Evolutionary conservation across 192 early-diverging fungal species (phyloP), one percentile per base, ranked within the genome.

Genomic region (Neocallimastix lanati): DNA sequence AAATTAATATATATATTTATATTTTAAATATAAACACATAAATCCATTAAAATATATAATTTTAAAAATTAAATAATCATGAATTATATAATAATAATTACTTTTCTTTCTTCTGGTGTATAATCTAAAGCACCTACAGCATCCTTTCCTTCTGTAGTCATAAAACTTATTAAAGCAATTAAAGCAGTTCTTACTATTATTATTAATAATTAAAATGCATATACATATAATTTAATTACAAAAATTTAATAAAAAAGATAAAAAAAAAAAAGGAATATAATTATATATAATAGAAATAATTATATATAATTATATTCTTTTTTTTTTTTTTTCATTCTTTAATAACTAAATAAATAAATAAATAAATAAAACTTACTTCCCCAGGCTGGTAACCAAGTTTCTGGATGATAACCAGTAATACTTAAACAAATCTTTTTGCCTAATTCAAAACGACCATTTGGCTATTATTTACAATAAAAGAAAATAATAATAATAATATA

Each of bases 361-460:
- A 29, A n/a, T 78, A 28, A 79, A 79, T 28, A 12, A n/a, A 28
- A 87, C 85, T 79, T 82, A 89, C 88, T 93, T 16, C 95, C 96
- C 97, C 97, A 99, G 15, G 96, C 94, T 11, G 97, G 97, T 80
- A 95, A 91, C 96, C 97, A 98, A 79, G 88, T 92, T 83, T 99
- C 94, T 27, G 96, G 95, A 84, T 99, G 96, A 85, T 93, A 94
- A 37, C 91, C 94, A 67, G 94, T 96, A 79, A 97, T 96, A 78
- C 92, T 94, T 77, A 98, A 87, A 80, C 97, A 99, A 5, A 99
- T 96, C 82, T 99, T 96, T 80, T 93, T 96, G 82, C 93, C 90
- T 28, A 95, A 83, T 82, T 96, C 93, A 83, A 99, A 99, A 18
- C 97, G 90, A 15, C 96, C 93, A 29, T 76, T 29, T 28, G 28